These are phyloP conservation scores for Cadophora sp. DNA, from an alignment of 2,329 filamentous ascomycete species.

Conservation along the genomic window DNA sequence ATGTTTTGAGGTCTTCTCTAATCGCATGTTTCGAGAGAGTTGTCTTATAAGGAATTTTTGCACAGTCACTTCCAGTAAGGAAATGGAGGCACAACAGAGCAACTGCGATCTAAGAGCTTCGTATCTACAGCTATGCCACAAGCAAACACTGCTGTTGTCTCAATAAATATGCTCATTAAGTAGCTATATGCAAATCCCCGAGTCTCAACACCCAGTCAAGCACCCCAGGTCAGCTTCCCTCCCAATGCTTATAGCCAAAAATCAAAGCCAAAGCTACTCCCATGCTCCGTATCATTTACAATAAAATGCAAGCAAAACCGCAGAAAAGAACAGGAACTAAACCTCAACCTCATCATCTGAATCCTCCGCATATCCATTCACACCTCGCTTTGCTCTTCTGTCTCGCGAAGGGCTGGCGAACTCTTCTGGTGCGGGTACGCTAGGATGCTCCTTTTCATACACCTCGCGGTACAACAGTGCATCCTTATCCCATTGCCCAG, in stretches of 20 bases:
- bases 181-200: slow-evolving; percentile 6
- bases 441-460: slow-evolving; percentile 61
- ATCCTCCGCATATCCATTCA: slow-evolving; percentile 44
- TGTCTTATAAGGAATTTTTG: neutral
- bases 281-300: slow-evolving; percentile 22
- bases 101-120: neutral
- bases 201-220: neutral
- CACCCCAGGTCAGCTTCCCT: slow-evolving; percentile 1
- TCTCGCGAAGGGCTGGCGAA: slow-evolving; percentile 40
- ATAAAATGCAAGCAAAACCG: slow-evolving; percentile 9
- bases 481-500: slow-evolving; percentile 74
- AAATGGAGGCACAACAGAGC: neutral
- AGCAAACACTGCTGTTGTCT: neutral
- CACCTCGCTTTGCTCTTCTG: slow-evolving; percentile 43
- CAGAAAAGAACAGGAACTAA: slow-evolving; percentile 13
- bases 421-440: slow-evolving; percentile 46
- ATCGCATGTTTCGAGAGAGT: neutral
- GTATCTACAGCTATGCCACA: neutral
- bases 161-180: slow-evolving; percentile 9
- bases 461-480: slow-evolving; percentile 59
- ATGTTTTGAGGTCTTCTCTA: neutral
- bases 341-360: slow-evolving; percentile 38
- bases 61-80: neutral
- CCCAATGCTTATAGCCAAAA: slow-evolving; percentile 17
- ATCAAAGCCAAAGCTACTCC: slow-evolving; percentile 15